Conservation (phyloP, 352 stramenopile species). For the Globisporangium paddicum region DNA sequence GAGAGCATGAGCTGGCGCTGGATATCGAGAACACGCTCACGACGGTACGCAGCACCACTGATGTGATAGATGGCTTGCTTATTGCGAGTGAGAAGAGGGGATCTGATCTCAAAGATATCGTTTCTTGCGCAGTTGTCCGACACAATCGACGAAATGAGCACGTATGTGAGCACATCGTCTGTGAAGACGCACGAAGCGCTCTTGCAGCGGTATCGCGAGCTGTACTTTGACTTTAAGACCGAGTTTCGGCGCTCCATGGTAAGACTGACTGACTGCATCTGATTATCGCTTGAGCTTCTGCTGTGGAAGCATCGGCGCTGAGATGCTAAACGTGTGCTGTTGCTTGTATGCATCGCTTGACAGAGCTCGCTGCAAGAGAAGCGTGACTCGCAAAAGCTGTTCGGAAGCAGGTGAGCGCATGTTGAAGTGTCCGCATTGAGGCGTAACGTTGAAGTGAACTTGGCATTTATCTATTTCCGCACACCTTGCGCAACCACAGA, state of each 20-base stretch:
- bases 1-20: slow-evolving; percentile 57
- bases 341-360: not conserved
- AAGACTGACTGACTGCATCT: not conserved
- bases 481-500: slow-evolving; percentile 14
- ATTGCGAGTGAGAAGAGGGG: not conserved
- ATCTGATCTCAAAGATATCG: not conserved
- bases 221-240: slow-evolving; percentile 94
- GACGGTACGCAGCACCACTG: slow-evolving; percentile 24
- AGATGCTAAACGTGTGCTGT: not conserved
- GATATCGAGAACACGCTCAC: slow-evolving; percentile 79
- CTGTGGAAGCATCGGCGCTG: not conserved
- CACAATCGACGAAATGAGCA: slow-evolving; percentile 84
- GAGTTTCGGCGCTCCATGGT: slow-evolving; percentile 92
- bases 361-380: slow-evolving; percentile 82
- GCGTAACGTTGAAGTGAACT: not conserved
- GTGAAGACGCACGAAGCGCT: slow-evolving; percentile 84
- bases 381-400: slow-evolving; percentile 74
- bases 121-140: slow-evolving; percentile 53
- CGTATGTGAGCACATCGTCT: slow-evolving; percentile 60
- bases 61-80: not conserved
- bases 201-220: slow-evolving; percentile 93
- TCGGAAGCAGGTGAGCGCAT: slow-evolving; percentile 54
- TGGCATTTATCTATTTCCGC: not conserved
- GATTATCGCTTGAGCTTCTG: not conserved
- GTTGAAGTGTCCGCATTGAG: not conserved